Conservation (phyloP, 257 asterid genomes). For the Plectranthus barbatus region DNA sequence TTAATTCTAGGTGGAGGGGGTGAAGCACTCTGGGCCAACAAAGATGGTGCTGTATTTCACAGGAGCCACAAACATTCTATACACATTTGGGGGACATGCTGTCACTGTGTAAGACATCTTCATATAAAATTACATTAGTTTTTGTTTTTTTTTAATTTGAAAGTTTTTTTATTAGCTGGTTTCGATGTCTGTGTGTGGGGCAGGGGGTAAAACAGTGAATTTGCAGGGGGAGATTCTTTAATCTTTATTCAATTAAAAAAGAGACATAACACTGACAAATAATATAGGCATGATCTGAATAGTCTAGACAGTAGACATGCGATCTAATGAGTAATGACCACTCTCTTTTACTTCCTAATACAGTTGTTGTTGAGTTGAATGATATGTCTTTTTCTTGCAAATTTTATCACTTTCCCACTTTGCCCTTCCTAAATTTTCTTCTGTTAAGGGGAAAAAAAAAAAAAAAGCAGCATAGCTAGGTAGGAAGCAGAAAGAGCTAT, state of each 20-base stretch:
- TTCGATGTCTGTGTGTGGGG: conserved; percentile 3
- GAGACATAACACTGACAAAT: conserved; percentile 15
- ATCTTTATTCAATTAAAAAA: background rate
- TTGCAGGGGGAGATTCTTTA: conserved; percentile 1
- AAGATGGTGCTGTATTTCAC: conserved; percentile 82
- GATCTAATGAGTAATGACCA: conserved; percentile 18
- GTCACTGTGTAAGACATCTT: conserved; percentile 78
- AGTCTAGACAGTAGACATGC: conserved; percentile 11
- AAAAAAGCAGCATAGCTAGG: background rate
- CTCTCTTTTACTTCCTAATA: conserved; percentile 12
- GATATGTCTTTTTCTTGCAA: conserved; percentile 21
- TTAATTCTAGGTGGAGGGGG: conserved; percentile 53
- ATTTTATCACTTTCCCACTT: background rate
- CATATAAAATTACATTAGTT: background rate
- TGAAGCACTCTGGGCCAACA: conserved; percentile 70
- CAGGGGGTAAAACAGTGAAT: conserved; percentile 9
- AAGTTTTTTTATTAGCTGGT: background rate
- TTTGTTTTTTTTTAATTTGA: background rate
- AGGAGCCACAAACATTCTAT: conserved; percentile 88
- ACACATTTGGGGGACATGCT: conserved; percentile 96
- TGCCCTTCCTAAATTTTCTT: conserved; percentile 22
- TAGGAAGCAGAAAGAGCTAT: background rate
- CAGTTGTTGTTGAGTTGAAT: background rate
- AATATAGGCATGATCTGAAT: conserved; percentile 13
- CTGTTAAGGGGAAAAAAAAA: conserved; percentile 12